Conservation (phyloP, 768 basidiomycete species). For the Termitomyces sp. region DNA sequence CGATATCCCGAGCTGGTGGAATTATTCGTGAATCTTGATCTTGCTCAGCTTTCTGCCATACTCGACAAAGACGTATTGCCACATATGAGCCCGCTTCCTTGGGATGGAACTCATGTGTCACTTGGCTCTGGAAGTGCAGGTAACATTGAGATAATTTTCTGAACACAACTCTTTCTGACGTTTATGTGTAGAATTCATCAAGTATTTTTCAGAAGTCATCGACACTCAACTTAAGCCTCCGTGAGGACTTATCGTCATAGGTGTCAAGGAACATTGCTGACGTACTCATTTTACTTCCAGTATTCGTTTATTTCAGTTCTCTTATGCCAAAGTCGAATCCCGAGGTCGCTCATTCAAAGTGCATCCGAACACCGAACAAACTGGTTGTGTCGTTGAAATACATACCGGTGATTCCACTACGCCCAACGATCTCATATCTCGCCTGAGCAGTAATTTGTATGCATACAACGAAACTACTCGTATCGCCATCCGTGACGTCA, state of each 20-base stretch:
- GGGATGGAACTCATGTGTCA: conserved; percentile 22
- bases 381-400: conserved; percentile 47
- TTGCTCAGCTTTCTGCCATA: conserved; percentile 53
- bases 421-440: conserved; percentile 55
- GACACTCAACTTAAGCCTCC: conserved; percentile 37
- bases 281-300: conserved; percentile 12
- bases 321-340: conserved; percentile 42
- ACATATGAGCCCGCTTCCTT: conserved; percentile 37
- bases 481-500: conserved; percentile 45
- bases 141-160: conserved; percentile 11
- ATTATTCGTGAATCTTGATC: conserved; percentile 65
- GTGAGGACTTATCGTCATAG: conserved; percentile 16
- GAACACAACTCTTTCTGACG: conserved; percentile 1
- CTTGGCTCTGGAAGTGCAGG: conserved; percentile 16
- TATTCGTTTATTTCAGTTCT: conserved; percentile 49
- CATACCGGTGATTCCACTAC: conserved; percentile 35
- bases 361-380: conserved; percentile 17
- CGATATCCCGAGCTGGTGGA: conserved; percentile 47
- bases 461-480: conserved; percentile 19
- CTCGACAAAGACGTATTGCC: conserved; percentile 45
- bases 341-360: conserved; percentile 18
- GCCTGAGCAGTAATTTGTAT: conserved; percentile 40
- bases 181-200: conserved; percentile 41
- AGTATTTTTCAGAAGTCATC: conserved; percentile 33
- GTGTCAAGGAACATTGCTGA: not conserved